Conservation (phyloP, 768 basidiomycete genomes). For the Auriscalpium microsporum region DNA sequence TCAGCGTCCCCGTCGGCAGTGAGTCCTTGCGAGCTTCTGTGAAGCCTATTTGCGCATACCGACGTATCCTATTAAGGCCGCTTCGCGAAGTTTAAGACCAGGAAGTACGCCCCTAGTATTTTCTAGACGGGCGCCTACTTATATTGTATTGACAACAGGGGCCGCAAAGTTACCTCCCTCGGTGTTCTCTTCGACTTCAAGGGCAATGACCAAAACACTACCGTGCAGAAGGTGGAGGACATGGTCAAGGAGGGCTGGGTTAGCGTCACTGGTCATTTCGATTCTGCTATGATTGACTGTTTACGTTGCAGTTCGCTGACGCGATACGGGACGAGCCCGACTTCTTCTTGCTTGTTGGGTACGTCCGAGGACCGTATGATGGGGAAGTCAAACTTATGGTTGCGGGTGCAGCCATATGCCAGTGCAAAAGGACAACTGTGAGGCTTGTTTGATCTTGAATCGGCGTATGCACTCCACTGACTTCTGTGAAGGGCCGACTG, state of each 20-base stretch:
- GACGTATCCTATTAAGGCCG: slow-evolving; percentile 33
- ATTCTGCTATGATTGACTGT: not conserved
- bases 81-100: slow-evolving; percentile 65
- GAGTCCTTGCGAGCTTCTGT: slow-evolving; percentile 4
- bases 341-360: slow-evolving; percentile 71
- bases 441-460: slow-evolving; percentile 10
- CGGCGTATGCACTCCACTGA: not conserved
- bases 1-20: slow-evolving; percentile 40
- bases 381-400: not conserved
- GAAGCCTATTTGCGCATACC: not conserved
- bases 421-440: slow-evolving; percentile 58
- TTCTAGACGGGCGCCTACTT: slow-evolving; percentile 11
- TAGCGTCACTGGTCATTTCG: slow-evolving; percentile 9
- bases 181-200: slow-evolving; percentile 76
- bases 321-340: slow-evolving; percentile 78
- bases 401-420: slow-evolving; percentile 66
- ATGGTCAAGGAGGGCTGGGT: slow-evolving; percentile 82
- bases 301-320: slow-evolving; percentile 48
- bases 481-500: slow-evolving; percentile 47
- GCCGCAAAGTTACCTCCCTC: slow-evolving; percentile 67
- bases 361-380: slow-evolving; percentile 10
- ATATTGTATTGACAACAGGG: slow-evolving; percentile 27
- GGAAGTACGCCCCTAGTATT: slow-evolving; percentile 38
- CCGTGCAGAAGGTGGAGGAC: slow-evolving; percentile 60
- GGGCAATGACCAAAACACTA: slow-evolving; percentile 60